phyloP scores from a whole-genome alignment of 2,329 filamentous ascomycete species.

The Pestalotiopsis sp. region DNA sequence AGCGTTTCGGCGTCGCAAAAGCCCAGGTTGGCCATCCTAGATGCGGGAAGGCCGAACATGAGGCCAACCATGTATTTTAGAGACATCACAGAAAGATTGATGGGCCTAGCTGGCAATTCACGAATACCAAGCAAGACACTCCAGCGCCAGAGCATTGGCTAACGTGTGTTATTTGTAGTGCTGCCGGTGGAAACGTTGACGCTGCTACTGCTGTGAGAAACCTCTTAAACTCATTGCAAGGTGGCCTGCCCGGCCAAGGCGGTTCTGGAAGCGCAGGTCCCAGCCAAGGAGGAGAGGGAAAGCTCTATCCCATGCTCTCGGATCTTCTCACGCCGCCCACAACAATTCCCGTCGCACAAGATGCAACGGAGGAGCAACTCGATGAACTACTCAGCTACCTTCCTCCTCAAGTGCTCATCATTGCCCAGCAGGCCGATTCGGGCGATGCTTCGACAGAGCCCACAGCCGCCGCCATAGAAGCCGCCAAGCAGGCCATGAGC shows the following conservation, averaged over 20 bases:
- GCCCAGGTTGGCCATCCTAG: constrained; percentile 9
- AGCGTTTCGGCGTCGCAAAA: constrained; percentile 14
- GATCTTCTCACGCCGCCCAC: constrained; percentile 79
- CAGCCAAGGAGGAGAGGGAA: constrained; percentile 48
- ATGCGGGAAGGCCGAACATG: constrained; percentile 1
- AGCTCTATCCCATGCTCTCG: constrained; percentile 78
- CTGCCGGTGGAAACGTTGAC: constrained; percentile 61
- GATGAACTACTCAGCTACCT: constrained; percentile 77
- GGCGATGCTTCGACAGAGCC: constrained; percentile 64
- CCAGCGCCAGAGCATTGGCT: constrained; percentile 33
- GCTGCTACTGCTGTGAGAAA: constrained; percentile 80
- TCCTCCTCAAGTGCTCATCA: constrained; percentile 74
- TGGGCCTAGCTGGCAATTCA: background rate
- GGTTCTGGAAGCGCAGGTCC: constrained; percentile 38
- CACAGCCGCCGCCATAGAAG: constrained; percentile 65
- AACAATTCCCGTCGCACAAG: constrained; percentile 75
- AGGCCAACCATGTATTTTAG: constrained; percentile 8
- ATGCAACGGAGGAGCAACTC: constrained; percentile 63
- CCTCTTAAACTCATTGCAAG: constrained; percentile 79
- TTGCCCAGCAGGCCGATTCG: constrained; percentile 67
- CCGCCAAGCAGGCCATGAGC: constrained; percentile 72
- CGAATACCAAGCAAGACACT: constrained; percentile 11
- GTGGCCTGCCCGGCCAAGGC: constrained; percentile 31
- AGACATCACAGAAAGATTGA: constrained; percentile 6
- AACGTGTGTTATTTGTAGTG: constrained; percentile 51